A percentile compares a stretch with the other conserved stretches of the same genome.
Conservation (phyloP, 2,329 filamentous ascomycete genomes). For the Leptographium flavum region DNA sequence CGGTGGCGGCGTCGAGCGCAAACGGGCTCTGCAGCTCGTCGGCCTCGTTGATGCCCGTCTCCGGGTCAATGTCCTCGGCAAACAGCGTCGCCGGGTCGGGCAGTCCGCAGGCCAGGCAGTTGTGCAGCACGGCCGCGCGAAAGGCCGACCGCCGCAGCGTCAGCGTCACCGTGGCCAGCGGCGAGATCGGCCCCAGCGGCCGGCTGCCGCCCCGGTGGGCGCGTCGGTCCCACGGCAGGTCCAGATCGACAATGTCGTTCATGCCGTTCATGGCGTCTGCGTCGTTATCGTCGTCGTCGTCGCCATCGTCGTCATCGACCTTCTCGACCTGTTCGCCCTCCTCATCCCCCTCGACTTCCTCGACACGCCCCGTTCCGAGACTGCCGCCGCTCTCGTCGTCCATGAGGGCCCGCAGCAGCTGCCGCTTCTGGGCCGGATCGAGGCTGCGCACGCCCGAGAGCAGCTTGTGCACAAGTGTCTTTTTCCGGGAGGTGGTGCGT, state of each 20-base stretch:
- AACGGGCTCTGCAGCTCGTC: constrained; percentile 17
- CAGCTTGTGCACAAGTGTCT: constrained; percentile 6
- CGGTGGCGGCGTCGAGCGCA: constrained; percentile 14
- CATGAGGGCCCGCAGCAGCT: constrained; percentile 4
- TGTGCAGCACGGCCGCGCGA: constrained; percentile 16
- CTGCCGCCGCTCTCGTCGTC: not conserved
- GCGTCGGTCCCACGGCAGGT: not conserved
- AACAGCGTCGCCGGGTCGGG: constrained; percentile 14
- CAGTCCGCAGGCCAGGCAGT: constrained; percentile 21
- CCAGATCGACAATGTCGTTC: not conserved
- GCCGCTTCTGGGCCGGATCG: constrained; percentile 7
- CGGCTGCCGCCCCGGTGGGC: not conserved
- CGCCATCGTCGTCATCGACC: not conserved
- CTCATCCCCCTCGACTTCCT: constrained; percentile 2
- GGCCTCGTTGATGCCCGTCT: constrained; percentile 6
- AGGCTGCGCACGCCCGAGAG: constrained; percentile 7
- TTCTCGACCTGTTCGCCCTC: not conserved
- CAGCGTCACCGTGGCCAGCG: not conserved
- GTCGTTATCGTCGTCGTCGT: not conserved
- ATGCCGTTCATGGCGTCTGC: not conserved
- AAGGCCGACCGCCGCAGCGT: not conserved
- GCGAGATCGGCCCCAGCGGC: not conserved
- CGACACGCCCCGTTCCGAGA: not conserved
- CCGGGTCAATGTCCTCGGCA: constrained; percentile 1
- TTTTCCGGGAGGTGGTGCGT: not conserved